Base-by-base conservation (phyloP, 306 rosid genomes). In the Rubus idaeus region DNA sequence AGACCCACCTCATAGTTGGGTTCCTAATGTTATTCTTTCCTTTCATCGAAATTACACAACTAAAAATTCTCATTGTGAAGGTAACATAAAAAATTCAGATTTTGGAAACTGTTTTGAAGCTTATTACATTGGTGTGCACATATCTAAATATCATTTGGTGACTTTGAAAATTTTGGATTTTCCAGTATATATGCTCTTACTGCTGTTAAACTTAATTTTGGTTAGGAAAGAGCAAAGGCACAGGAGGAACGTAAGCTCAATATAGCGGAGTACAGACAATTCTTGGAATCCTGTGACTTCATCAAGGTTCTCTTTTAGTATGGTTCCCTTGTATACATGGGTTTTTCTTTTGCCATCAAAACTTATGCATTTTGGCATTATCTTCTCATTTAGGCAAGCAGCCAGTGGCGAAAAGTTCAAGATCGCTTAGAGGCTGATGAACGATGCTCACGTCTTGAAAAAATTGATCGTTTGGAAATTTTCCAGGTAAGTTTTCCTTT, bases 361-460 rank as follows among this genome's bases (percentile, higher is more conserved):
- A 45, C 81, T 82, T 42, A 75, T 72, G 66, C 77, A 51, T 74
- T 44, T 51, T 72, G 60, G 40, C 3, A 62, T 84, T 53, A 21
- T 71, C 64, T 74, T 75, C 75, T 61, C 9, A 65, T 45, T 61
- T 72, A 94, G 98, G 94, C 96, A 81, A 89, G 78, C 86, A 90
- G 89, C 74, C 98, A 94, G 85, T 94, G 97, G 97, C 86, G 98
- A 66, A 94, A 91, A 85, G 91, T 94, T 87, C 96, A 94, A 85
- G 98, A 94, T 50, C 96, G 91, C 76, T 73, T 94, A 74, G 96
- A 91, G 87, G 94, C 92, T 77, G 98, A 94, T 71, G 98, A 91
- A 82, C 89, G 97, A 85, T 94, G 97, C 76, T 85, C 89, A 41
- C 77, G 93, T 74, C 97, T 94, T 80, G 97, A 94, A 83, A 94